Base-by-base conservation (phyloP, 1,284 basidiomycete species). In the Meripilus lineatus region DNA sequence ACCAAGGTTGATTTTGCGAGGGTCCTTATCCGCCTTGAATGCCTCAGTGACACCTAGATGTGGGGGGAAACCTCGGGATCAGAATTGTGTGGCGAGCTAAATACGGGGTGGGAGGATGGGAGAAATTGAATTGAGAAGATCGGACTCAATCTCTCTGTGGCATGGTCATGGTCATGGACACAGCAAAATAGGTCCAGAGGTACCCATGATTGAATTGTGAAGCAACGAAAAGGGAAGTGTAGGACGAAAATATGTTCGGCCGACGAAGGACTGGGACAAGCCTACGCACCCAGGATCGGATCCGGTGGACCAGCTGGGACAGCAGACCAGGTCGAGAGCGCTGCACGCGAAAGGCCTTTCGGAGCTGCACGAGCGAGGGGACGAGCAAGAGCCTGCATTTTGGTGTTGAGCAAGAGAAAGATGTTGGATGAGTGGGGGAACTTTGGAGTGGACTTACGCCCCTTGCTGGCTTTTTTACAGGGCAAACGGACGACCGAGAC, bases 1-100 rank as follows among this genome's bases (percentile, higher is more conserved):
- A 64, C 95, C 95, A 46, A 99, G 77, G 74, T 99, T 99, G 66
- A 98, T 97, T 71, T 99, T 99, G 58, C 84, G 82, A 17, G 89
- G 71, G 62, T 89, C 81, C 56, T 83, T 83, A 79, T 96, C 92
- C 45, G 89, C 87, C 74, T 95, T 97, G 79, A 93, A 96, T 21
- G 93, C 93, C 68, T 96, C 93, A 32, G 88, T 86, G 47, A 96
- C 83, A 55, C 91, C 90, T 79, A 55, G 6, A 18, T n/a, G 23
- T 30, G 25, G 28, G 45, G n/a, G n/a, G n/a, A n/a, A n/a, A n/a
- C n/a, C n/a, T n/a, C n/a, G n/a, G n/a, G n/a, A n/a, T n/a, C n/a
- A n/a, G n/a, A n/a, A n/a, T n/a, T n/a, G n/a, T n/a, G n/a, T n/a
- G n/a, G n/a, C n/a, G n/a, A n/a, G n/a, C n/a, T n/a, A n/a, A n/a